Evolutionary conservation across 257 asterid species (phyloP).

Genomic region (Schizonepeta tenuifolia): DNA sequence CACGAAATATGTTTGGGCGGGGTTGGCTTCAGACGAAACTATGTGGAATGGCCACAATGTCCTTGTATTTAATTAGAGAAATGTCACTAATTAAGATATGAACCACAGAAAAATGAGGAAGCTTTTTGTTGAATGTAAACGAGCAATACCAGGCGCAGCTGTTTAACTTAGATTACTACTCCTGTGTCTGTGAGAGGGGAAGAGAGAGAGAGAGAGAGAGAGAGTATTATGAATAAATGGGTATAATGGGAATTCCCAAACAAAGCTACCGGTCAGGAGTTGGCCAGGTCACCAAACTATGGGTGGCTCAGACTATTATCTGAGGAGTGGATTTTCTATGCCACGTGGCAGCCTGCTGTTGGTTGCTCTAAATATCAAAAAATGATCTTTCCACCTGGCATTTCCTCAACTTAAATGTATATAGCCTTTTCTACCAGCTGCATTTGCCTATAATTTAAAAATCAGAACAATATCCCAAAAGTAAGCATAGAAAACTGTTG

Average conservation of each 20-base stretch:
- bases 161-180: neutral
- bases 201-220: too few species aligned
- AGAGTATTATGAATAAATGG: slow-evolving; percentile 8
- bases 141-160: neutral
- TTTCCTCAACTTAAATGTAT: neutral
- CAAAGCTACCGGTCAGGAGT: slow-evolving; percentile 40
- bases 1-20: slow-evolving; percentile 12
- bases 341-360: slow-evolving; percentile 37
- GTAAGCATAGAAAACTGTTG: neutral
- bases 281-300: slow-evolving; percentile 37
- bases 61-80: slow-evolving; percentile 23
- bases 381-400: slow-evolving; percentile 41
- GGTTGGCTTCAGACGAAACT: neutral
- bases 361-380: slow-evolving; percentile 32
- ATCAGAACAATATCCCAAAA: neutral
- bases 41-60: slow-evolving; percentile 31
- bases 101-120: neutral
- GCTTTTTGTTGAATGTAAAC: neutral
- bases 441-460: neutral
- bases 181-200: neutral
- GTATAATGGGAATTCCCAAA: slow-evolving; percentile 31
- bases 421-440: neutral
- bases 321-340: slow-evolving; percentile 41
- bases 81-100: neutral
- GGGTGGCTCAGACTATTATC: slow-evolving; percentile 45